phyloP scores from a whole-genome alignment of 345 rosid species.

The Salix caprea region DNA sequence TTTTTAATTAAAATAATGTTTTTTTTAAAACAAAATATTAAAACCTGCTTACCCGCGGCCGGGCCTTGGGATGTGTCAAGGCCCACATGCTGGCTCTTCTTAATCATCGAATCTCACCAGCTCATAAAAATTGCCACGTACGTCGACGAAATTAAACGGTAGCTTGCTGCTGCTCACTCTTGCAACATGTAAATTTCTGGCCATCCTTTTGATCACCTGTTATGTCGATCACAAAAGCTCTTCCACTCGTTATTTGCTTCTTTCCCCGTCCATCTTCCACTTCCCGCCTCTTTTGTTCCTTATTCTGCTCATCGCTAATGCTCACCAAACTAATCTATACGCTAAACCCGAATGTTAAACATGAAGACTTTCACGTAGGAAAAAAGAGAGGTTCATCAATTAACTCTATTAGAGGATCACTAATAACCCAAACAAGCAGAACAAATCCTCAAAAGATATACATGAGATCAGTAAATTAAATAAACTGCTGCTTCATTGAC shows the following conservation, averaged over 20 bases:
- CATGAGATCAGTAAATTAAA: background rate
- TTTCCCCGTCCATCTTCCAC: background rate
- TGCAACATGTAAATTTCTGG: background rate
- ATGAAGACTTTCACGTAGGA: background rate
- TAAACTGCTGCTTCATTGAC: slow-evolving; percentile 7
- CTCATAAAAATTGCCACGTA: background rate
- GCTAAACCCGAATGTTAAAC: background rate
- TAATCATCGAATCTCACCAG: background rate
- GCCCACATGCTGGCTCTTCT: background rate
- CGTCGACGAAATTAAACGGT: background rate
- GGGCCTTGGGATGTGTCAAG: no score
- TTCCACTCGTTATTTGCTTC: background rate
- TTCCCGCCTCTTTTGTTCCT: background rate
- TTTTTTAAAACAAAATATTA: no score
- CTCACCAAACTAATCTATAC: background rate
- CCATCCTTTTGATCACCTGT: background rate
- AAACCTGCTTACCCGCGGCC: no score
- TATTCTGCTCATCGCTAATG: background rate
- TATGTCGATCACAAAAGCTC: background rate
- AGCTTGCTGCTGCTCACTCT: background rate
- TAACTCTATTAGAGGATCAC: background rate
- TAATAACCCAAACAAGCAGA: background rate
- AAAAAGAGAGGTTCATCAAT: background rate
- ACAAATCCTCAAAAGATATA: background rate
- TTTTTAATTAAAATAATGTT: no score